These are phyloP conservation scores for Ophiosphaerella korrae DNA, from an alignment of 2,329 filamentous ascomycete genomes.

Conservation along the genomic window DNA sequence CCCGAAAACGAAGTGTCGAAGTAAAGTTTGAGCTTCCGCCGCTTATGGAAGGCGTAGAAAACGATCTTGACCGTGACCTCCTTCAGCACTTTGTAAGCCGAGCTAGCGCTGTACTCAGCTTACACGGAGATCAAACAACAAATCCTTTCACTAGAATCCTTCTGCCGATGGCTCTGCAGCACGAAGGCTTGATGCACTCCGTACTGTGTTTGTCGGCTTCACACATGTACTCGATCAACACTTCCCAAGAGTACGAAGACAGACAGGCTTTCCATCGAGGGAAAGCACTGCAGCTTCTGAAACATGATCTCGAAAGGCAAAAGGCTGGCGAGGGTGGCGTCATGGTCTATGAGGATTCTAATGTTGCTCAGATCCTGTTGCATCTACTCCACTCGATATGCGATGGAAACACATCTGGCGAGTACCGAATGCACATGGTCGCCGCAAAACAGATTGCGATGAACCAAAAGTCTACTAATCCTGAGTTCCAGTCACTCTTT, in stretches of 20 bases:
- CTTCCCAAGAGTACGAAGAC: slow-evolving; percentile 57
- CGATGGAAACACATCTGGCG: slow-evolving; percentile 65
- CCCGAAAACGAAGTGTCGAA: slow-evolving; percentile 41
- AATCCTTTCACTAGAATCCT: slow-evolving; percentile 88
- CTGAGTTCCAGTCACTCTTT: slow-evolving; percentile 73
- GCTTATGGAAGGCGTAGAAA: slow-evolving; percentile 82
- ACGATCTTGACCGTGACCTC: slow-evolving; percentile 76
- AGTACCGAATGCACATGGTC: slow-evolving; percentile 79
- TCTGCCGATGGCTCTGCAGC: slow-evolving; percentile 77
- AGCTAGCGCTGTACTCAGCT: slow-evolving; percentile 78
- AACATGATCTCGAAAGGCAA: slow-evolving; percentile 47
- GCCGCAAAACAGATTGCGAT: slow-evolving; percentile 74
- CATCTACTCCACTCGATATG: slow-evolving; percentile 66
- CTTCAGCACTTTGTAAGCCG: slow-evolving; percentile 82
- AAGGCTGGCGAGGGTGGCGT: slow-evolving; percentile 43
- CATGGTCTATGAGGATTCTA: slow-evolving; percentile 58
- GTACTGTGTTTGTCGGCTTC: slow-evolving; percentile 82
- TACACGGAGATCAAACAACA: slow-evolving; percentile 73
- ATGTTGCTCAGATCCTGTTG: slow-evolving; percentile 64
- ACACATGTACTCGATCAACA: slow-evolving; percentile 64
- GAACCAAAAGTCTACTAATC: slow-evolving; percentile 63
- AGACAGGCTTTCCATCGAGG: slow-evolving; percentile 52
- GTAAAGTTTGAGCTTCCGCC: slow-evolving; percentile 56
- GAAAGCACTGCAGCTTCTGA: slow-evolving; percentile 57
- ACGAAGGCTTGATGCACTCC: slow-evolving; percentile 87